Evolutionary conservation across 179 eudicot species (phyloP).

Genomic region (Vitellaria paradoxa): DNA sequence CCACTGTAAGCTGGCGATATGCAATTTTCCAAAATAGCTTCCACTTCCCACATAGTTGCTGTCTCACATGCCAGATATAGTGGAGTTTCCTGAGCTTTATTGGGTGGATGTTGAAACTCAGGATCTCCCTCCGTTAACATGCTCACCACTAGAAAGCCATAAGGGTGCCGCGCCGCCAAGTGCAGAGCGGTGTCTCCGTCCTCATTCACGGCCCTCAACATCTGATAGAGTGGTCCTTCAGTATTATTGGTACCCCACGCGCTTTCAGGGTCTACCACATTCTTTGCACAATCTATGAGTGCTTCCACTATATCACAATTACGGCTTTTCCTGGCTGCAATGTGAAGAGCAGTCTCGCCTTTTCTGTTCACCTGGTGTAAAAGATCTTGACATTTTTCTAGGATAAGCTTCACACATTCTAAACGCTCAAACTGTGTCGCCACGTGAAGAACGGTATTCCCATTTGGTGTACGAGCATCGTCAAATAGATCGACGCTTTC

Average conservation of each 20-base stretch:
- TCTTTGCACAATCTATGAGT: background rate
- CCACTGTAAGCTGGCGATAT: slow-evolving; percentile 3
- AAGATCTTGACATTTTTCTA: background rate
- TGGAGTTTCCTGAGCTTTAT: slow-evolving; percentile 19
- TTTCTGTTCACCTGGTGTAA: background rate
- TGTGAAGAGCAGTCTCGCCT: background rate
- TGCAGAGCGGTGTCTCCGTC: slow-evolving; percentile 11
- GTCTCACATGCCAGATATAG: slow-evolving; percentile 16
- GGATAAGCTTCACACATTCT: background rate
- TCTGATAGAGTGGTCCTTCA: too few relatives aligned
- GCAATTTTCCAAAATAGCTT: background rate
- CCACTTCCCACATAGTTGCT: background rate
- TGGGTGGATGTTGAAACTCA: background rate
- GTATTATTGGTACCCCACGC: too few relatives aligned
- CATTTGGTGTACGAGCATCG: background rate
- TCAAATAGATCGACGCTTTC: background rate
- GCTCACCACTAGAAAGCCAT: background rate
- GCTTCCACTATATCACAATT: background rate
- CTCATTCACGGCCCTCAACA: too few relatives aligned
- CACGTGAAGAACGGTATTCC: background rate
- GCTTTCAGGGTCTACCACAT: too few relatives aligned
- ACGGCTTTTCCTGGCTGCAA: too few relatives aligned
- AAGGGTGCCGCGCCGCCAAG: slow-evolving; percentile 3
- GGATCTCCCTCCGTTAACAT: background rate
- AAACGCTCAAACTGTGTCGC: background rate